These are phyloP conservation scores for Yarrowia sp. DNA, from an alignment of 805 yeast species.

Conservation along the genomic window DNA sequence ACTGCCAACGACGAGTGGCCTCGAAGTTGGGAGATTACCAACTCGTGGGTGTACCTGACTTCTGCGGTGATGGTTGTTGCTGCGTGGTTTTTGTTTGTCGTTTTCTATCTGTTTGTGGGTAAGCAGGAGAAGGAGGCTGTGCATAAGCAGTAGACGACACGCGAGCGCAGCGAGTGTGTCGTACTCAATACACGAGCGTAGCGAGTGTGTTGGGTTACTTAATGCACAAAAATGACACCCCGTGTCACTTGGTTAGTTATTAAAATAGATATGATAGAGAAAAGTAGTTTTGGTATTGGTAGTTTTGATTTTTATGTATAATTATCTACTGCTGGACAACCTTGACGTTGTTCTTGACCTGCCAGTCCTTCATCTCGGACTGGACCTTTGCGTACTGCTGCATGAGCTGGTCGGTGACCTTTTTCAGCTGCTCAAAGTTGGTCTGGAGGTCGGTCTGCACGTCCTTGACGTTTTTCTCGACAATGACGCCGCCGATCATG, in stretches of 20 bases:
- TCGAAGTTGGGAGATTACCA: slow-evolving; percentile 88
- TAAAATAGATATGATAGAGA: neutral
- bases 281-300: neutral
- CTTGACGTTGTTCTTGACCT: slow-evolving; percentile 50
- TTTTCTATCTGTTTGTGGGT: slow-evolving; percentile 48
- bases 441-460: slow-evolving; percentile 61
- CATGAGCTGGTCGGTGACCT: slow-evolving; percentile 43
- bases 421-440: slow-evolving; percentile 51
- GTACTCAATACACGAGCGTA: neutral
- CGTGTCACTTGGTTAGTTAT: neutral
- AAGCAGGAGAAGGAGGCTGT: neutral
- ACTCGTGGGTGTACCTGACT: slow-evolving; percentile 86
- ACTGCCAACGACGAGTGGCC: slow-evolving; percentile 93
- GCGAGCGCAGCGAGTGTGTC: neutral
- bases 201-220: neutral
- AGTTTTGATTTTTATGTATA: too few species aligned
- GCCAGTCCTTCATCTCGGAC: slow-evolving; percentile 50
- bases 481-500: slow-evolving; percentile 91
- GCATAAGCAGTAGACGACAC: neutral
- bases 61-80: slow-evolving; percentile 65
- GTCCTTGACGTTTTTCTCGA: slow-evolving; percentile 77
- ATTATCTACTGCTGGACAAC: slow-evolving; percentile 39
- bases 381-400: slow-evolving; percentile 45
- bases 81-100: slow-evolving; percentile 78
- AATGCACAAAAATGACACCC: too few species aligned